Base-by-base conservation (phyloP, 1,284 basidiomycete species). In the Cutaneotrichosporon daszewskae region DNA sequence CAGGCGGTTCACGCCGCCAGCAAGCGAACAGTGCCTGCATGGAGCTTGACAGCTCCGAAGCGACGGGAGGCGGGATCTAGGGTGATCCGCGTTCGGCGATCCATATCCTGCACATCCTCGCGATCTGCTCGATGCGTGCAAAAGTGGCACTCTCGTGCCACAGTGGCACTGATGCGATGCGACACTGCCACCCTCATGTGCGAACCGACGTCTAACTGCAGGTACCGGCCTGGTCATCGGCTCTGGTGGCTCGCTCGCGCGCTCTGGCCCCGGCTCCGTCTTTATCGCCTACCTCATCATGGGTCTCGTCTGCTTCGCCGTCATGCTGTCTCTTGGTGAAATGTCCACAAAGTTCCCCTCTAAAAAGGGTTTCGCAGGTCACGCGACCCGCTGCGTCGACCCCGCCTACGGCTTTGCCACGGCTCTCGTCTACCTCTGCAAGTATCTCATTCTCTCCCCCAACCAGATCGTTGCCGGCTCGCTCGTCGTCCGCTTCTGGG, bases 141-240 rank as follows among this genome's bases (percentile, higher is more conserved):
- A n/a, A n/a, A n/a, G n/a, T n/a, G n/a, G n/a, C n/a, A n/a, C n/a
- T n/a, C n/a, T n/a, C n/a, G n/a, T n/a, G n/a, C n/a, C n/a, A n/a
- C n/a, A n/a, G n/a, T n/a, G n/a, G n/a, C n/a, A n/a, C n/a, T n/a
- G n/a, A n/a, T n/a, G n/a, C n/a, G n/a, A n/a, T n/a, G n/a, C n/a
- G n/a, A n/a, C n/a, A n/a, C n/a, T n/a, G n/a, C n/a, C n/a, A n/a
- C n/a, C n/a, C n/a, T n/a, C n/a, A n/a, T n/a, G n/a, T n/a, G n/a
- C n/a, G n/a, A n/a, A n/a, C n/a, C n/a, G n/a, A n/a, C n/a, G n/a
- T n/a, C n/a, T n/a, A n/a, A 14, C 17, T 23, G 9, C 40, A 52
- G 50, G 50, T 31, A 86, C 84, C 19, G 85, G 85, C 61, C 72
- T 87, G 16, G 82, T 87, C 53, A 85, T 87, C 54, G 84, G 84